These are phyloP conservation scores for Dactylis glomerata DNA, from an alignment of 176 grass and related monocot species.

Conservation along the genomic window DNA sequence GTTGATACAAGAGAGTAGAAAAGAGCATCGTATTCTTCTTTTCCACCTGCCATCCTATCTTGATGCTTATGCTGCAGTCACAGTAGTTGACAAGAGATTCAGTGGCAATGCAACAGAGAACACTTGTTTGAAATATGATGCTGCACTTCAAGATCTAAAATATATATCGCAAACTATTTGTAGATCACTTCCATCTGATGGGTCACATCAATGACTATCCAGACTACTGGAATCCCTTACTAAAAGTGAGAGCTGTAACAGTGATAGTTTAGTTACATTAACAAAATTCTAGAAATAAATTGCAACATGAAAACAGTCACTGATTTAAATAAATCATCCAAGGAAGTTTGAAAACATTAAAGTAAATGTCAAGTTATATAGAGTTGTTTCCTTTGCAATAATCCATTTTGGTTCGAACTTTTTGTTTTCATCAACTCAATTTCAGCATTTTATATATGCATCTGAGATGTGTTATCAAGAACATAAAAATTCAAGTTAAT, in stretches of 20 bases:
- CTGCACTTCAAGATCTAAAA: not conserved
- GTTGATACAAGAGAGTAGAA: conserved; percentile 99
- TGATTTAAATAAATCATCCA: not conserved
- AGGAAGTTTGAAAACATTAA: not conserved
- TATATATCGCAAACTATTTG: not conserved
- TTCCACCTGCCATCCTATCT: conserved; percentile 94
- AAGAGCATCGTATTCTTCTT: conserved; percentile 99
- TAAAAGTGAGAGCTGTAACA: not conserved
- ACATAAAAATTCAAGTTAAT: too few species aligned
- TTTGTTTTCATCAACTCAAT: not conserved
- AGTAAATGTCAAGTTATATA: not conserved
- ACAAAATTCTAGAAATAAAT: not conserved
- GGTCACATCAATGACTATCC: not conserved
- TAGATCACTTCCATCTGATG: conserved; percentile 1
- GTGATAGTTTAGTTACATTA: not conserved
- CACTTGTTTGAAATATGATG: not conserved
- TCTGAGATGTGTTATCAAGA: too few species aligned
- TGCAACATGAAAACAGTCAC: not conserved
- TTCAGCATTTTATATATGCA: conserved; percentile 5
- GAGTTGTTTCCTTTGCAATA: not conserved
- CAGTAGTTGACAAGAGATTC: conserved; percentile 3
- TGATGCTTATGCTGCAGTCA: conserved; percentile 64
- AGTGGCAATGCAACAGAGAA: not conserved
- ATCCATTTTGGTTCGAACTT: not conserved
- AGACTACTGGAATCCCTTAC: not conserved